Base-by-base conservation (phyloP, 1,139 yeast species). In the Magnusiomyces suaveolens region DNA sequence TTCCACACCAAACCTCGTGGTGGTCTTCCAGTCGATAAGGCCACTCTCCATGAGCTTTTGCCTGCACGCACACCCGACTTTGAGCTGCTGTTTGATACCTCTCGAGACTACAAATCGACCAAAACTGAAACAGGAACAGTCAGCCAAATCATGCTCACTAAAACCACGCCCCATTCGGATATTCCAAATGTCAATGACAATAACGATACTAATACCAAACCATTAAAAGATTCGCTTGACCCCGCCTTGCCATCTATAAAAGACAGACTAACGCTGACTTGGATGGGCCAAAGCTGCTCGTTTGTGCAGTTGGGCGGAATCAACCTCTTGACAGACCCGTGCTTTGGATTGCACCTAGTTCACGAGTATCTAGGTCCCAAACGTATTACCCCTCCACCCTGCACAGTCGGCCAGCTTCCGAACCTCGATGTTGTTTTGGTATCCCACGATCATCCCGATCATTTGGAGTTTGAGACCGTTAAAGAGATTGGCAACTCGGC, bases 371-470 rank as follows among this genome's bases (percentile, higher is more conserved):
- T 87, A 23, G 97, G 97, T 0, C 97, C 97, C 3, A 83, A 83
- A 65, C 73, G 97, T 60, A 79, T 90, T 25, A 77, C 84, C 0
- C 82, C 83, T 24, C 73, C 87, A 14, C 96, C 97, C 0, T 78
- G 88, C 70, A 61, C 73, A 20, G 66, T 84, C 16, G 77, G 77
- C 1, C 83, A 83, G 24, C 75, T 88, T n/a, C 82, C 87, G 2
- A 70, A 73, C 20, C 80, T 92, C 0, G 82, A 88, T 61, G 78
- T 83, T 55, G 83, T 88, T 1, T 66, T 90, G 36, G 95, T 90
- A 0, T 85, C 95, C 1, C 97, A 90, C 68, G 94, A 90, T 66
- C 97, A 90, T 64, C 97, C 97, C 0, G 97, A 90, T 67, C 97
- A 90, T 71, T 71, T 90, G 51, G 97, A 90, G 64, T 73, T 79